Conservation (phyloP, 768 basidiomycete species). For the Mycena venus region DNA sequence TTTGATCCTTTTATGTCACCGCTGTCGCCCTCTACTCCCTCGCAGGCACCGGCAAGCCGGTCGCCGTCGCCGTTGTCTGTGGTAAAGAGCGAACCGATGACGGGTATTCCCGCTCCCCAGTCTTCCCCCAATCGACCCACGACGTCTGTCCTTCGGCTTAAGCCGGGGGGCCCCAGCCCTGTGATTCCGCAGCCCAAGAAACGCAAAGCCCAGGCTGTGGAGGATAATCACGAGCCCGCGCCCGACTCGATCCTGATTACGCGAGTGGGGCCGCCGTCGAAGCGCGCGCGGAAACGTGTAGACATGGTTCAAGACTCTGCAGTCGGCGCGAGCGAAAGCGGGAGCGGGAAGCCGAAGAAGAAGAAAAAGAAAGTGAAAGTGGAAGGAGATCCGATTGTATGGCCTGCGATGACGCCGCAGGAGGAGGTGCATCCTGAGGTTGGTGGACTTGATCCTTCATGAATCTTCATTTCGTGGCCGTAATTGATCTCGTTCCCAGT, state of each 20-base stretch:
- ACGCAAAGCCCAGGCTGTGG: constrained; percentile 15
- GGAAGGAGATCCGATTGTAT: background rate
- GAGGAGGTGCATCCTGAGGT: constrained; percentile 3
- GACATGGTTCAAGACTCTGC: background rate
- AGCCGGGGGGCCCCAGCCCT: background rate
- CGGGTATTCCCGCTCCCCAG: background rate
- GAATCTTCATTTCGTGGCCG: too few relatives aligned
- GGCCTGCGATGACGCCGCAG: constrained; percentile 17
- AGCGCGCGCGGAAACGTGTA: constrained; percentile 6
- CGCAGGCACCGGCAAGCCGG: background rate
- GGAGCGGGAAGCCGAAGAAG: constrained; percentile 7
- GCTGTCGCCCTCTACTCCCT: constrained; percentile 9
- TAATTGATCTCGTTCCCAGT: background rate
- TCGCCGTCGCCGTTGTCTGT: background rate
- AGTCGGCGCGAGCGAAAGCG: background rate
- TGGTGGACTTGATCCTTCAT: background rate
- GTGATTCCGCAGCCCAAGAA: background rate
- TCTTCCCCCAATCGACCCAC: too few relatives aligned
- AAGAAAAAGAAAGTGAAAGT: background rate
- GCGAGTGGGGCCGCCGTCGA: constrained; percentile 1
- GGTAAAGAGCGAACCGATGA: background rate
- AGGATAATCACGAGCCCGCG: background rate
- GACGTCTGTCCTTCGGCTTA: background rate
- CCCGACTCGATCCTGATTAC: background rate
- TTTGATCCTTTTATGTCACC: constrained; percentile 21